Percentiles rank a stretch among this genome's conserved stretches.
These are phyloP conservation scores for Camptophora hylomeconis DNA, from an alignment of 2,329 filamentous ascomycete species.

Conservation along the genomic window DNA sequence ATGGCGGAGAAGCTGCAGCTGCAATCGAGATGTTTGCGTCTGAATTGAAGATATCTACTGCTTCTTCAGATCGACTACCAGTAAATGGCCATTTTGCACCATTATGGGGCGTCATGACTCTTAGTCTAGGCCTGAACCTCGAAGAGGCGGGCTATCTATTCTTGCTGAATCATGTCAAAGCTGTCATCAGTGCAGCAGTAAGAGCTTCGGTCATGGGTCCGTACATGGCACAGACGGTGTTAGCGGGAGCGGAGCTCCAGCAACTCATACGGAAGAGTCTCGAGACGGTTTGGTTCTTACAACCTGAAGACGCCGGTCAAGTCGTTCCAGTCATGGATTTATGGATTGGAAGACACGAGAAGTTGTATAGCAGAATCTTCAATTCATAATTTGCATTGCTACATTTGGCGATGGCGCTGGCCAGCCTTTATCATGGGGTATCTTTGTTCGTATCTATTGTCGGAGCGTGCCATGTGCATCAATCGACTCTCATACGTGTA, in stretches of 20 bases:
- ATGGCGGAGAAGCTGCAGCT: conserved; percentile 15
- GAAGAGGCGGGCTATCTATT: conserved; percentile 47
- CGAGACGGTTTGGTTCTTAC: conserved; percentile 33
- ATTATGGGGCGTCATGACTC: conserved; percentile 45
- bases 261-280: conserved; percentile 38
- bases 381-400: conserved; percentile 44
- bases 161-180: conserved; percentile 51
- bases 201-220: conserved; percentile 52
- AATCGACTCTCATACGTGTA: too few species aligned
- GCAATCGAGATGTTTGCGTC: conserved; percentile 27
- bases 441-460: too few species aligned
- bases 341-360: conserved; percentile 52
- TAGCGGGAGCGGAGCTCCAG: conserved; percentile 41
- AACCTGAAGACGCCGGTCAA: conserved; percentile 44
- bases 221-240: conserved; percentile 48
- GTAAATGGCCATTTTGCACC: conserved; percentile 46
- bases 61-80: conserved; percentile 21
- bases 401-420: too few species aligned
- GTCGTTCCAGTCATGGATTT: conserved; percentile 49
- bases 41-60: conserved; percentile 23
- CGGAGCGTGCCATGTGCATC: too few species aligned
- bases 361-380: conserved; percentile 54
- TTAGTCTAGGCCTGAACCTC: conserved; percentile 38
- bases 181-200: conserved; percentile 49
- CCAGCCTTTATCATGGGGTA: too few species aligned